Evolutionary conservation across 1,284 basidiomycete species (phyloP).

Genomic region (Singerocomus rubriflavus): DNA sequence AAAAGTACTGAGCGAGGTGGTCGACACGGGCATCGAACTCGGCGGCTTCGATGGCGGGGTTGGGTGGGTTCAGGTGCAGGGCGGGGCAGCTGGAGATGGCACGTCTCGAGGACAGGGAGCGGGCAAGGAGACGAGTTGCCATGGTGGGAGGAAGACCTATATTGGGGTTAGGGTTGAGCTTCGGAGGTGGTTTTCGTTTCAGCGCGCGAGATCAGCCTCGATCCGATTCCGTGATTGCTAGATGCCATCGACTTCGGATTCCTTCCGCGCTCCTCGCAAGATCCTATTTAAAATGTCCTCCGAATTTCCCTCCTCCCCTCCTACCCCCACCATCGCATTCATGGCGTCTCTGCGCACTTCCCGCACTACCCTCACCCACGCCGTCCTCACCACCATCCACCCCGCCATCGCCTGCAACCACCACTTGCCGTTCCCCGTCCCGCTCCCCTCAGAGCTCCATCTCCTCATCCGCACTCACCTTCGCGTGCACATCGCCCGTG

Average conservation of each 20-base stretch:
- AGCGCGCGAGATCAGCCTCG: not conserved
- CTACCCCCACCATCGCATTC: conserved; percentile 6
- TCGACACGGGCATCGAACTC: conserved; percentile 62
- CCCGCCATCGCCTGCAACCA: conserved; percentile 29
- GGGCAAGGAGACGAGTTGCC: conserved; percentile 6
- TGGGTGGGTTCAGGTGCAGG: conserved; percentile 64
- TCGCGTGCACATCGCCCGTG: conserved; percentile 22
- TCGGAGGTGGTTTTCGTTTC: conserved; percentile 8
- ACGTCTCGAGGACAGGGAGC: conserved; percentile 13
- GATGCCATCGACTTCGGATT: conserved; percentile 16
- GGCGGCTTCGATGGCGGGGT: conserved; percentile 60
- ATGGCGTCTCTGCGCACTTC: conserved; percentile 31
- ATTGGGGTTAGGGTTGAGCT: conserved; percentile 34
- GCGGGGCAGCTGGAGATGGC: conserved; percentile 36
- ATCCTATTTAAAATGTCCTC: conserved; percentile 23
- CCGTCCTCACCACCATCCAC: conserved; percentile 47
- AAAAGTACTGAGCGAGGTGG: conserved; percentile 72
- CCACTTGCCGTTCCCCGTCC: conserved; percentile 23
- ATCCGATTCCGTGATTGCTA: not conserved
- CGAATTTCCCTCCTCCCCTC: not conserved
- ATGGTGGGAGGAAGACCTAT: conserved; percentile 25
- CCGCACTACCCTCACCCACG: conserved; percentile 44
- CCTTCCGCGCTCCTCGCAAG: conserved; percentile 23
- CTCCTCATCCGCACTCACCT: conserved; percentile 35
- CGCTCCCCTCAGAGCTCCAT: conserved; percentile 49